Conservation (phyloP, 1,284 basidiomycete species). For the Lentinus polychrous region DNA sequence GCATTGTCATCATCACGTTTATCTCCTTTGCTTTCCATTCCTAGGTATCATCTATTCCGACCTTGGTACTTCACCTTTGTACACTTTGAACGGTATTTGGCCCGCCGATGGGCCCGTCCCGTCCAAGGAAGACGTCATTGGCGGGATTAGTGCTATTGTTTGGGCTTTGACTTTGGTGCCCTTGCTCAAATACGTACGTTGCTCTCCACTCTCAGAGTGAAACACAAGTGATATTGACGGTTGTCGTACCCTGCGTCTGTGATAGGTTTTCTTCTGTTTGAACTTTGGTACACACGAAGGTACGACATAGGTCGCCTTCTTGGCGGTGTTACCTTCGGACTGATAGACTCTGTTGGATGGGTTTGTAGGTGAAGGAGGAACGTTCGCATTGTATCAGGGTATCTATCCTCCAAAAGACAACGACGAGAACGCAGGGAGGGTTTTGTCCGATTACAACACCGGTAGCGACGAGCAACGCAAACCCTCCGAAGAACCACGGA, state of each 20-base stretch:
- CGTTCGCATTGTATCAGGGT: slow-evolving; percentile 58
- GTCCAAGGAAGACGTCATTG: slow-evolving; percentile 52
- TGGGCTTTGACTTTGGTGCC: slow-evolving; percentile 61
- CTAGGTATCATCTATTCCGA: slow-evolving; percentile 64
- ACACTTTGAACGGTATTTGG: slow-evolving; percentile 62
- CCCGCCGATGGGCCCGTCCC: slow-evolving; percentile 39
- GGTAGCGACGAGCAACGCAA: not conserved
- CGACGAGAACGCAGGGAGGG: slow-evolving; percentile 42
- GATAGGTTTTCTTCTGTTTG: slow-evolving; percentile 49
- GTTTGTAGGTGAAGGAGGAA: slow-evolving; percentile 58
- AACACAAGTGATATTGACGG: not conserved
- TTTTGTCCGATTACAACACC: slow-evolving; percentile 42
- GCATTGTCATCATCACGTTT: not conserved
- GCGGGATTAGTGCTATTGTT: slow-evolving; percentile 52
- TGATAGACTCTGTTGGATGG: no score
- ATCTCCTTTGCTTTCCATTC: not conserved
- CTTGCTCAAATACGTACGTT: slow-evolving; percentile 56
- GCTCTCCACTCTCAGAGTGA: not conserved
- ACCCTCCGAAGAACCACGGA: no score
- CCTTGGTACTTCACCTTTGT: slow-evolving; percentile 57
- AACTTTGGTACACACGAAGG: slow-evolving; percentile 55
- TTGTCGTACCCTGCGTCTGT: no score
- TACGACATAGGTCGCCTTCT: no score
- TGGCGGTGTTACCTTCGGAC: no score
- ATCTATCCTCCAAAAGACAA: slow-evolving; percentile 44